phyloP scores from a whole-genome alignment of 2,329 filamentous ascomycete genomes.

The Juglanconis sp. region DNA sequence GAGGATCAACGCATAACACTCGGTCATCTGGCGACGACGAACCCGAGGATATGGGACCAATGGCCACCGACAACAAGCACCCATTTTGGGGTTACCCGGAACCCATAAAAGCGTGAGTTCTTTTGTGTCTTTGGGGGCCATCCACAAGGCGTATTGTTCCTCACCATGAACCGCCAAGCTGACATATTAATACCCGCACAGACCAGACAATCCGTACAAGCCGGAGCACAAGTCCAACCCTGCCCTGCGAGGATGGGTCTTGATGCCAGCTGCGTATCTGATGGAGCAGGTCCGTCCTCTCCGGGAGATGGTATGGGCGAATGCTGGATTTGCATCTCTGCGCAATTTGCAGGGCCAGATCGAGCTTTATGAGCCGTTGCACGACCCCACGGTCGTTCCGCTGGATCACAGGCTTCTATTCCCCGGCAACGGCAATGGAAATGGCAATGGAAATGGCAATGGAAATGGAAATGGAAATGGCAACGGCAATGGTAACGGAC shows the following conservation, averaged over 20 bases:
- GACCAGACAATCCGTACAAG: constrained; percentile 40
- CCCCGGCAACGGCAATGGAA: constrained; percentile 40
- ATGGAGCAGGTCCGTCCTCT: constrained; percentile 54
- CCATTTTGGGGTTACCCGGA: constrained; percentile 17
- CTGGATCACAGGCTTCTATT: constrained; percentile 39
- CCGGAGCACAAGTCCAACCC: constrained; percentile 52
- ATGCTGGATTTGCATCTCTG: constrained; percentile 60
- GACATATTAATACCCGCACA: constrained; percentile 18
- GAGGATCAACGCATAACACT: neutral
- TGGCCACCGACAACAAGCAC: constrained; percentile 12
- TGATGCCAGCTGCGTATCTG: constrained; percentile 54
- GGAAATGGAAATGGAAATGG: constrained; percentile 45
- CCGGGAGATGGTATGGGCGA: constrained; percentile 56
- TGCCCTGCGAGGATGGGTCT: constrained; percentile 50
- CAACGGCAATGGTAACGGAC: constrained; percentile 39
- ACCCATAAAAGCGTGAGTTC: constrained; percentile 16
- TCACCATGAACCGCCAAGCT: neutral
- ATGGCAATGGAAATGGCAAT: constrained; percentile 47
- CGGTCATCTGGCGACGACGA: neutral
- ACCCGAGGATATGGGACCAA: neutral
- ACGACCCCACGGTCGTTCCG: constrained; percentile 45
- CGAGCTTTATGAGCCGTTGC: constrained; percentile 46
- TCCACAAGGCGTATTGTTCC: too few species aligned
- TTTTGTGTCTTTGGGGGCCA: neutral
- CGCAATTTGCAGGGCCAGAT: constrained; percentile 51